phyloP scores from a whole-genome alignment of 2,329 filamentous ascomycete species.

The Elsinoe australis region DNA sequence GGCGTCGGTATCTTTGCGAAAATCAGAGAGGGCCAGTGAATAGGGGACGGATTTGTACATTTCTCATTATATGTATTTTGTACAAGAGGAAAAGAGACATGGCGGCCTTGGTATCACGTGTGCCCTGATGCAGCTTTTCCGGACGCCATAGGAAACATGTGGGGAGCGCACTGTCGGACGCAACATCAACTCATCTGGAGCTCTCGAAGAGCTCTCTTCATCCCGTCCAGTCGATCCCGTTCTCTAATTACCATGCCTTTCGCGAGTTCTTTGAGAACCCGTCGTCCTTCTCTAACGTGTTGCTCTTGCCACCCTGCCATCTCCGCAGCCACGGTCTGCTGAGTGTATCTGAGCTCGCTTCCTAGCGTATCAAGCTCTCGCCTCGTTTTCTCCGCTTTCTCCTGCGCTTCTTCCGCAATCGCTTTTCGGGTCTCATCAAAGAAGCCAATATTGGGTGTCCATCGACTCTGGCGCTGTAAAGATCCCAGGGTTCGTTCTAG shows the following conservation, averaged over 20 bases:
- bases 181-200: slow-evolving; percentile 21
- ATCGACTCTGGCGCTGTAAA: slow-evolving; percentile 64
- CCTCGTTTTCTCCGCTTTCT: slow-evolving; percentile 63
- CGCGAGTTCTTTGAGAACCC: slow-evolving; percentile 68
- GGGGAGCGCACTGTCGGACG: background rate
- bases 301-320: slow-evolving; percentile 90
- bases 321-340: slow-evolving; percentile 86
- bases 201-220: slow-evolving; percentile 69
- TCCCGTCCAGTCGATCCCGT: slow-evolving; percentile 66
- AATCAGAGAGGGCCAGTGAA: slow-evolving; percentile 38
- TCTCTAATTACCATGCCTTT: slow-evolving; percentile 73
- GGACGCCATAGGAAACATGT: no score
- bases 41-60: background rate
- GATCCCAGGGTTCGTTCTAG: slow-evolving; percentile 72
- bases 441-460: slow-evolving; percentile 58
- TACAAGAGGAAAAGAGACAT: background rate
- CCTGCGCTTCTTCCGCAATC: slow-evolving; percentile 74
- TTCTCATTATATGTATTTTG: slow-evolving; percentile 1
- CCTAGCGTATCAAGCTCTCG: slow-evolving; percentile 66
- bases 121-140: no score
- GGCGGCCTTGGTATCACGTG: no score
- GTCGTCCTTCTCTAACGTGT: slow-evolving; percentile 67
- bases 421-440: slow-evolving; percentile 82
- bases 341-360: slow-evolving; percentile 79
- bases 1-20: slow-evolving; percentile 56